Evolutionary conservation across 768 basidiomycete genomes (phyloP), one percentile per base, ranked within the genome.

Genomic region (Leccinum obscurum): DNA sequence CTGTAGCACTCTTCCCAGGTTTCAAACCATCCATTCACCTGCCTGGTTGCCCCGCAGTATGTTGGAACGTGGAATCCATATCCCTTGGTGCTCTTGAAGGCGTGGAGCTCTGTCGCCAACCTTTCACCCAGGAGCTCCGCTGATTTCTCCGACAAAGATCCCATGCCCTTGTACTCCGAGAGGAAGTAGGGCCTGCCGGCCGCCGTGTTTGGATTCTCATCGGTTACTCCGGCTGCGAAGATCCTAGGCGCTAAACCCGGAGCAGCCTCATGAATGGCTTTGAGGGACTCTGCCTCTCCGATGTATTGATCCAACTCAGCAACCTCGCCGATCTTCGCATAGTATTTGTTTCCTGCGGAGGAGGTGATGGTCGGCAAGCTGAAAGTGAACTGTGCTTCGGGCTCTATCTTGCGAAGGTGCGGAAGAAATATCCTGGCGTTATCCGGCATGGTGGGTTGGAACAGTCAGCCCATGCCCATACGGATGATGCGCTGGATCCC

Each of bases 41-140:
- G 78, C 52, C 83, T 80, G 1, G 91, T 92, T 4, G 78, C 78
- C 6, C 91, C 91, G 62, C 91, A 93, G 67, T 84, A 92, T 5
- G 90, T 92, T 1, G 90, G 88, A 17, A 89, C 80, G 6, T 76
- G 74, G 68, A 92, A 92, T 3, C 91, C 91, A 69, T 85, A 91
- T 0, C 84, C 85, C 3, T 80, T 72, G 5, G 73, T 62, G 59
- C 85, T 85, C 63, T 81, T 75, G 66, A 81, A 77, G 6, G 66
- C 66, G 58, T 93, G 91, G 57, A 93, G 70, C 67, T 92, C 88
- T 3, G 75, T 81, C 1, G 89, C 90, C 57, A 93, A 64, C 48
- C 87, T 79, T 70, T 77, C 78, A 9, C 83, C 91, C 7, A 92
- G 78, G 13, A 73, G 66, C 52, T 73, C 71, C 3, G 83, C 86